A percentile compares a stretch with the other conserved stretches of the same genome.
Conservation (phyloP, 176 grass and related monocot genomes). For the Aegilops umbellulata region DNA sequence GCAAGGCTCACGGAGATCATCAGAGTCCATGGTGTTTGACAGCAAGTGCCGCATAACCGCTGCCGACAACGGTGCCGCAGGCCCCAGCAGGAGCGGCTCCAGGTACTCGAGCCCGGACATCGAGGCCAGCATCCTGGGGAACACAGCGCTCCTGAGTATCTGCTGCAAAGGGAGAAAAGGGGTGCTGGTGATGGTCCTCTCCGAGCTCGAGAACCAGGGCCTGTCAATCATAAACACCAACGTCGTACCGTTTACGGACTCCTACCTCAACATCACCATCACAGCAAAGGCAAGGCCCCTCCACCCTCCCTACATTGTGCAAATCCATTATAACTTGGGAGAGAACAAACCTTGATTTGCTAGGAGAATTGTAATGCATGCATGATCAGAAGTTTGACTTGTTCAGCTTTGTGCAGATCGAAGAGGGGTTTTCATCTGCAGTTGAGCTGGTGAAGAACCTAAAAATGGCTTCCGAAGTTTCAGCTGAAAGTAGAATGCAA, state of each 20-base stretch:
- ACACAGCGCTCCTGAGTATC: conserved; percentile 48
- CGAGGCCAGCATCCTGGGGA: conserved; percentile 40
- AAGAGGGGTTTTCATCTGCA: conserved; percentile 55
- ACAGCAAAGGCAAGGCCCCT: conserved; percentile 42
- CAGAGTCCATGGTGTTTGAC: conserved; percentile 33
- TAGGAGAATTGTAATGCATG: neutral
- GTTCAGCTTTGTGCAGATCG: conserved; percentile 42
- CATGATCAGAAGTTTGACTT: neutral
- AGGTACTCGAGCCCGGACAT: conserved; percentile 6
- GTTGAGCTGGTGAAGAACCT: conserved; percentile 60
- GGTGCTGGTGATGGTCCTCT: conserved; percentile 42
- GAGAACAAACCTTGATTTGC: neutral
- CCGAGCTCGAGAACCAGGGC: conserved; percentile 48
- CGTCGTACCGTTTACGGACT: conserved; percentile 39
- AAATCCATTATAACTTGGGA: neutral
- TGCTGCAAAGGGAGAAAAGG: conserved; percentile 49
- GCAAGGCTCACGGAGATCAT: conserved; percentile 30
- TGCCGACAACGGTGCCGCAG: neutral
- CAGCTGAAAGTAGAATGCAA: conserved; percentile 19
- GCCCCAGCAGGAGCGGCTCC: neutral
- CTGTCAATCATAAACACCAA: conserved; percentile 55
- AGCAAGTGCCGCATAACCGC: conserved; percentile 42
- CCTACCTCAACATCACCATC: conserved; percentile 48
- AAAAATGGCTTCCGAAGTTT: conserved; percentile 38
- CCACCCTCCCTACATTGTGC: neutral